These are phyloP conservation scores for Mortierella sp. DNA, from an alignment of 371 early-diverging fungal species.

Conservation along the genomic window DNA sequence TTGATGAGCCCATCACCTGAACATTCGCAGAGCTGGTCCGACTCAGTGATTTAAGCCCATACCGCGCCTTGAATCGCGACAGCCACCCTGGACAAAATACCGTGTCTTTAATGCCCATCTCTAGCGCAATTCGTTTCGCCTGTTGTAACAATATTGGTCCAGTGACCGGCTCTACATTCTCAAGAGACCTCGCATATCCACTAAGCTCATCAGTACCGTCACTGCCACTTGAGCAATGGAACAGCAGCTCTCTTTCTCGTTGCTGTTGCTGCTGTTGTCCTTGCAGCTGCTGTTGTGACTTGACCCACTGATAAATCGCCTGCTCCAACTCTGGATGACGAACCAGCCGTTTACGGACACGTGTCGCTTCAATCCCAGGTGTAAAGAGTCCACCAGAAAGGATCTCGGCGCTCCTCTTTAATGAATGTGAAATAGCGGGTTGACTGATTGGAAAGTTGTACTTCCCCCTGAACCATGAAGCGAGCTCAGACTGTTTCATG, in stretches of 20 bases:
- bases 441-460: constrained; percentile 39
- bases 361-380: constrained; percentile 25
- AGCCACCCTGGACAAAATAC: constrained; percentile 53
- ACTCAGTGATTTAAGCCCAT: constrained; percentile 16
- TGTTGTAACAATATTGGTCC: constrained; percentile 34
- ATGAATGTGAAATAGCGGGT: constrained; percentile 42
- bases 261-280: background rate
- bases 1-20: background rate
- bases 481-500: constrained; percentile 49
- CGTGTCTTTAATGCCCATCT: constrained; percentile 38
- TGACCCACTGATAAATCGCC: constrained; percentile 47
- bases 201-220: background rate
- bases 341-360: constrained; percentile 44
- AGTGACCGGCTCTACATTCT: constrained; percentile 12
- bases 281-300: constrained; percentile 14
- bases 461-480: constrained; percentile 35
- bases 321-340: constrained; percentile 53
- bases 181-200: background rate
- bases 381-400: constrained; percentile 18
- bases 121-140: constrained; percentile 38
- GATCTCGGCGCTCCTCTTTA: constrained; percentile 36
- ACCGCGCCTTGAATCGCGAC: constrained; percentile 43
- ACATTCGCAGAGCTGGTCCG: background rate
- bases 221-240: background rate
- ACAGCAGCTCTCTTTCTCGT: background rate